phyloP scores from a whole-genome alignment of 768 basidiomycete species.

The Mrakia gelida region DNA sequence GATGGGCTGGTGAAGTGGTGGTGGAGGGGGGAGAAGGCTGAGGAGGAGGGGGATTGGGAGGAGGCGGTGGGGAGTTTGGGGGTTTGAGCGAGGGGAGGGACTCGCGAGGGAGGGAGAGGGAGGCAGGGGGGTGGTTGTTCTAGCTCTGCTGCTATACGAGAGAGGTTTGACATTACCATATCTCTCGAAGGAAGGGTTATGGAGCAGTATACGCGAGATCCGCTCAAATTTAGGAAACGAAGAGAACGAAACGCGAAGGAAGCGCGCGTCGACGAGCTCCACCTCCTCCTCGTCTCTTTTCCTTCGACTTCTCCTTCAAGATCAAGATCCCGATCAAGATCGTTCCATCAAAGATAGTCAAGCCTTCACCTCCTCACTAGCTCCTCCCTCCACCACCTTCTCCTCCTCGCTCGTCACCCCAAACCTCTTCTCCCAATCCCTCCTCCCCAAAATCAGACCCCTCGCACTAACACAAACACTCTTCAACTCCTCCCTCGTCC shows the following conservation, averaged over 20 bases:
- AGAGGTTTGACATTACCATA: no score
- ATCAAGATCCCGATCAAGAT: not conserved
- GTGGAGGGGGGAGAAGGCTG: slow-evolving; percentile 24
- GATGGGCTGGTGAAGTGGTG: slow-evolving; percentile 22
- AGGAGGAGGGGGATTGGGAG: slow-evolving; percentile 29
- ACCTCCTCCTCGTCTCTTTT: no score
- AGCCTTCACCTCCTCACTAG: not conserved
- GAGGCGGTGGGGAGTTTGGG: slow-evolving; percentile 12
- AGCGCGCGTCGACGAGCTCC: no score
- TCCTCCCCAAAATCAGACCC: slow-evolving; percentile 3
- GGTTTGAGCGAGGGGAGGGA: not conserved
- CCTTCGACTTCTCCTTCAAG: no score
- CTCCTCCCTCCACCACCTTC: not conserved
- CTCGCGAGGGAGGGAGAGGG: not conserved
- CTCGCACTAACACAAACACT: not conserved
- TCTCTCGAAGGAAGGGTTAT: not conserved
- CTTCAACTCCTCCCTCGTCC: slow-evolving; percentile 13
- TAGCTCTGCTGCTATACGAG: not conserved
- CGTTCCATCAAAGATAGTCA: not conserved
- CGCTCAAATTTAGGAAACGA: no score
- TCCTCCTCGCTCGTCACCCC: not conserved
- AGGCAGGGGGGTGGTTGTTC: not conserved
- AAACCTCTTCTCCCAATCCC: not conserved
- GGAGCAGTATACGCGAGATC: no score
- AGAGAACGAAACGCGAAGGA: no score